Evolutionary conservation across 768 basidiomycete genomes (phyloP).

Genomic region (Strobilomyces dryophilus): DNA sequence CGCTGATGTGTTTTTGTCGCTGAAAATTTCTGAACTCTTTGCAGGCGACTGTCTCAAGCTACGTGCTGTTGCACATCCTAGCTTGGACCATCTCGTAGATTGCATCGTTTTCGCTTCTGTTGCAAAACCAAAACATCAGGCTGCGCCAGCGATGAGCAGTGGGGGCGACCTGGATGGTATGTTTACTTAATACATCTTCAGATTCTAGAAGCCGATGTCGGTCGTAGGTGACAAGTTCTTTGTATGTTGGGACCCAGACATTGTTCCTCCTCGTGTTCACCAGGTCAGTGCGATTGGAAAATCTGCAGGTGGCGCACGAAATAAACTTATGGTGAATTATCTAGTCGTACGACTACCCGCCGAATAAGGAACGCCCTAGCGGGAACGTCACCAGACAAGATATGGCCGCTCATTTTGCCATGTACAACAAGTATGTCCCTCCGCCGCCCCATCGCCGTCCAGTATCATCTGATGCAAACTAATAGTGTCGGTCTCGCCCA

Average conservation of each 20-base stretch:
- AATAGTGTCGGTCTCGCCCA: conserved; percentile 53
- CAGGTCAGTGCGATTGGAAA: conserved; percentile 37
- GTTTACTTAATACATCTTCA: neutral
- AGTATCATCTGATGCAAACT: neutral
- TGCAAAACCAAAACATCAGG: conserved; percentile 50
- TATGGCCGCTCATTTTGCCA: conserved; percentile 61
- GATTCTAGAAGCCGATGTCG: neutral
- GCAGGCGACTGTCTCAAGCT: conserved; percentile 63
- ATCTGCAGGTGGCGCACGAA: neutral
- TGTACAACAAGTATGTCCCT: conserved; percentile 54
- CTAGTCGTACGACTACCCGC: conserved; percentile 66
- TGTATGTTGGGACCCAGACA: conserved; percentile 65
- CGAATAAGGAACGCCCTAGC: conserved; percentile 50
- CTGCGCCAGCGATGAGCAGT: conserved; percentile 68
- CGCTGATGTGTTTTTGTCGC: neutral
- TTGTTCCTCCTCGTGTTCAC: conserved; percentile 51
- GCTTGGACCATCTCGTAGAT: conserved; percentile 55
- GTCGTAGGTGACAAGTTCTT: conserved; percentile 57
- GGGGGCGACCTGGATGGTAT: conserved; percentile 62
- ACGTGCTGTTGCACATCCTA: conserved; percentile 49
- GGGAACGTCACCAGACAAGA: conserved; percentile 50
- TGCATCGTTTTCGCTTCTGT: conserved; percentile 65
- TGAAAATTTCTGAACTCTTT: neutral
- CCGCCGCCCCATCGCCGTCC: neutral
- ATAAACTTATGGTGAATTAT: neutral